Percentiles rank a stretch among this genome's conserved stretches.
phyloP scores from a whole-genome alignment of 192 early-diverging fungal species.

The Rhizophagus clarus region DNA sequence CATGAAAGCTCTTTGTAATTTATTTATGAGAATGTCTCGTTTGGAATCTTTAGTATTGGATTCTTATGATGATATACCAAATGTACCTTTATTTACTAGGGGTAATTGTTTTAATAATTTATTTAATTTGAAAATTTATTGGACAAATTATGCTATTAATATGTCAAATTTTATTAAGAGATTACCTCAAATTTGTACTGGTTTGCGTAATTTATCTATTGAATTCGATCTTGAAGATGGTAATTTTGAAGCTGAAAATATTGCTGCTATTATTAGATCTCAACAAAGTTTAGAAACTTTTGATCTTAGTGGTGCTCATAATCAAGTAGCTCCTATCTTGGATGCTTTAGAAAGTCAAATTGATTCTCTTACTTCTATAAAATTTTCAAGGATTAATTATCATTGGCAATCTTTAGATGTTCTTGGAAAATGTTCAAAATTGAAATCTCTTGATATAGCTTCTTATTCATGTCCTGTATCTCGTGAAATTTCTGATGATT shows the following conservation, averaged over 20 bases:
- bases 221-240: not conserved
- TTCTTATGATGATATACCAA: conserved; percentile 15
- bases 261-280: not conserved
- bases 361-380: not conserved
- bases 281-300: conserved; percentile 1
- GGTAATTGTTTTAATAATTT: not conserved
- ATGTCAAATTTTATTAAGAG: not conserved
- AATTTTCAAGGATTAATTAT: conserved; percentile 6
- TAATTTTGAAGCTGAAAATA: conserved; percentile 1
- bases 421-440: conserved; percentile 6
- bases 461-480: too few relatives aligned
- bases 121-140: not conserved
- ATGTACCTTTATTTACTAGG: not conserved
- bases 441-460: not conserved
- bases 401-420: not conserved
- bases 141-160: not conserved
- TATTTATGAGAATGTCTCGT: not conserved
- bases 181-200: not conserved
- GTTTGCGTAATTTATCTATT: not conserved
- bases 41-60: not conserved
- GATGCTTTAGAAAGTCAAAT: not conserved
- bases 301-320: not conserved
- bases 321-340: not conserved
- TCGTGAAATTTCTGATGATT: not conserved
- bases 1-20: conserved; percentile 18